Percentiles rank a stretch among this genome's conserved stretches.
Conservation (phyloP, 192 early-diverging fungal genomes). For the Gonapodya sp. region DNA sequence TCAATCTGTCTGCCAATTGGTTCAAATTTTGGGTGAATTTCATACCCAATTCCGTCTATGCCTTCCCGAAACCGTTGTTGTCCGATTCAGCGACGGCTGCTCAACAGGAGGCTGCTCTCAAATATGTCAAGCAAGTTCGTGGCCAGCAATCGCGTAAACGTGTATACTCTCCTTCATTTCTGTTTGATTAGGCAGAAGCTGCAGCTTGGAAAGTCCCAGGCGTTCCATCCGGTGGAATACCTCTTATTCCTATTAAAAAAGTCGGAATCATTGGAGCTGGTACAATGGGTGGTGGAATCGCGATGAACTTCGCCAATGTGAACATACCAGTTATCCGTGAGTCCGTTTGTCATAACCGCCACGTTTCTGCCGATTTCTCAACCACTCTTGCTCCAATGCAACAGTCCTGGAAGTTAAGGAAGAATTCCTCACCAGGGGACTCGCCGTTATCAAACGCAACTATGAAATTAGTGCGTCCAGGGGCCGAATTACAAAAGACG, state of each 20-base stretch:
- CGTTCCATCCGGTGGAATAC: neutral
- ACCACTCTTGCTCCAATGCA: neutral
- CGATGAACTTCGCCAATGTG: slow-evolving; percentile 10
- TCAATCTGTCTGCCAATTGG: too few species aligned
- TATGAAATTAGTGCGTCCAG: neutral
- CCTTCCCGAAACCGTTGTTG: neutral
- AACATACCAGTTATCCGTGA: neutral
- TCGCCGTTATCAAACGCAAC: neutral
- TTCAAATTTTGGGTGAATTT: too few species aligned
- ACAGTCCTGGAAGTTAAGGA: neutral
- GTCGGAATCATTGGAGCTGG: neutral
- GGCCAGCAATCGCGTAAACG: too few species aligned
- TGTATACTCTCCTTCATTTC: too few species aligned
- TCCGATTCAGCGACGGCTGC: neutral
- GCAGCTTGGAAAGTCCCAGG: neutral
- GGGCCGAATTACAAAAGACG: slow-evolving; percentile 5
- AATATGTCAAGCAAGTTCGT: too few species aligned
- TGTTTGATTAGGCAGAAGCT: too few species aligned
- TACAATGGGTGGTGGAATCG: slow-evolving; percentile 9
- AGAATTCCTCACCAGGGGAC: neutral
- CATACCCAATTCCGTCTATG: neutral
- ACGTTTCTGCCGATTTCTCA: neutral
- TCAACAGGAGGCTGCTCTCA: neutral
- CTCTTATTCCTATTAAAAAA: neutral
- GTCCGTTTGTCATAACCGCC: neutral